These are phyloP conservation scores for Nigrospora osmanthi DNA, from an alignment of 2,329 filamentous ascomycete species.

Conservation along the genomic window DNA sequence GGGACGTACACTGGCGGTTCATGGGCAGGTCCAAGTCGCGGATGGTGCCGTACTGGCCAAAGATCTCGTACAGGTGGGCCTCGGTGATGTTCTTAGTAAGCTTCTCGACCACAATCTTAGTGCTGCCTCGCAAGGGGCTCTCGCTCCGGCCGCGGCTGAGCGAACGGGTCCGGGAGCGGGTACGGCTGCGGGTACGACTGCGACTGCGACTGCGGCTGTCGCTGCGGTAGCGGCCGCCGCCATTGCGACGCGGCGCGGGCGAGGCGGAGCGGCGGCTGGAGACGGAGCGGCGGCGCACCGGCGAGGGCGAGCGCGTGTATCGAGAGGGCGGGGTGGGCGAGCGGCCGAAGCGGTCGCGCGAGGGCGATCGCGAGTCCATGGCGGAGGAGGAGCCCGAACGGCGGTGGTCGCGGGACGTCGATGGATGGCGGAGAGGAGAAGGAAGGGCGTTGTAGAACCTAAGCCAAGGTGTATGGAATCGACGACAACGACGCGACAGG, in stretches of 20 bases:
- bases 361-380: conserved; percentile 24
- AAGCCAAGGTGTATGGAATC: too few species aligned
- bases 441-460: too few species aligned
- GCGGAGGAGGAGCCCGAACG: neutral
- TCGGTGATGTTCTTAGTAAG: conserved; percentile 93
- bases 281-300: conserved; percentile 10
- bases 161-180: conserved; percentile 9
- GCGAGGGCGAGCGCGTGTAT: conserved; percentile 18
- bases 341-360: conserved; percentile 18
- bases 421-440: too few species aligned
- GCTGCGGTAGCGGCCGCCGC: conserved; percentile 13
- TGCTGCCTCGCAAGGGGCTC: conserved; percentile 34
- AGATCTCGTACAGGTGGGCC: conserved; percentile 83
- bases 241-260: conserved; percentile 17
- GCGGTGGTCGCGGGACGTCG: too few species aligned
- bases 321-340: conserved; percentile 27
- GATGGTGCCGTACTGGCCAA: conserved; percentile 79
- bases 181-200: conserved; percentile 23
- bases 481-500: too few species aligned
- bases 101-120: conserved; percentile 88
- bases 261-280: conserved; percentile 6
- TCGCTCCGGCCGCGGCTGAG: conserved; percentile 26
- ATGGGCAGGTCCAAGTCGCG: conserved; percentile 84
- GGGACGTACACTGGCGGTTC: conserved; percentile 67
- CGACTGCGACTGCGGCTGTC: conserved; percentile 11